These are phyloP conservation scores for Podospora sp. DNA, from an alignment of 495 filamentous ascomycete species.

Conservation along the genomic window DNA sequence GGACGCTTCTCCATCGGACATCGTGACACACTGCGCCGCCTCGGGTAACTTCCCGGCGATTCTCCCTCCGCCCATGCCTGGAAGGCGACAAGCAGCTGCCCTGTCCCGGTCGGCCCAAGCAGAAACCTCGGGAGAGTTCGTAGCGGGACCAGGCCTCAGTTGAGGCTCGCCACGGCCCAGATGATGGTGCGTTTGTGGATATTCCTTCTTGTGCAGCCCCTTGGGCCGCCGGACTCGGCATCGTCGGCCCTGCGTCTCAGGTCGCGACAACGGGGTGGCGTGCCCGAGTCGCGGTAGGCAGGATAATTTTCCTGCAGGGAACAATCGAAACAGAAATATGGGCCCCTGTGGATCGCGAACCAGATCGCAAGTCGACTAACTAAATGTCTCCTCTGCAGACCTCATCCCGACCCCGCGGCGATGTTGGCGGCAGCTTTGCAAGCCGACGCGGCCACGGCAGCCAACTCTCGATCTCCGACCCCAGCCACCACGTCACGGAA, in stretches of 20 bases:
- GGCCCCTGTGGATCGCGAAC: slow-evolving; percentile 35
- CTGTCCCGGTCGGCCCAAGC: slow-evolving; percentile 21
- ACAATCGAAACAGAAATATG: slow-evolving; percentile 31
- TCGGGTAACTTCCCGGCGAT: slow-evolving; percentile 18
- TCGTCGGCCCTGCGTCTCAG: not conserved
- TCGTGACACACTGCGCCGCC: slow-evolving; percentile 11
- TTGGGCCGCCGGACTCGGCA: not conserved
- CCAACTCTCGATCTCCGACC: slow-evolving; percentile 61
- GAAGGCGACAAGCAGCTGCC: slow-evolving; percentile 28
- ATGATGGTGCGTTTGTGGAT: slow-evolving; percentile 41
- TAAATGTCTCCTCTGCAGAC: slow-evolving; percentile 41
- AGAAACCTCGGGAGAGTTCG: slow-evolving; percentile 31
- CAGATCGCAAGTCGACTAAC: slow-evolving; percentile 29
- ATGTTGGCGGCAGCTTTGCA: slow-evolving; percentile 57
- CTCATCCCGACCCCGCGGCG: slow-evolving; percentile 55
- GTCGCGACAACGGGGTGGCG: slow-evolving; percentile 5
- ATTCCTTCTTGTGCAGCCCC: slow-evolving; percentile 1
- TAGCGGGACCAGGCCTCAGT: slow-evolving; percentile 40
- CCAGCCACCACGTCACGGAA: slow-evolving; percentile 95
- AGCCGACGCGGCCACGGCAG: slow-evolving; percentile 57
- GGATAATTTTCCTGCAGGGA: slow-evolving; percentile 24
- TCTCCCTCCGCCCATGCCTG: slow-evolving; percentile 41
- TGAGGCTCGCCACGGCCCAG: slow-evolving; percentile 39
- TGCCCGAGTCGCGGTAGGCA: slow-evolving; percentile 12
- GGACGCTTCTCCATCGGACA: slow-evolving; percentile 1